Base-by-base conservation (phyloP, 2,329 filamentous ascomycete genomes). In the Alternaria viburni region DNA sequence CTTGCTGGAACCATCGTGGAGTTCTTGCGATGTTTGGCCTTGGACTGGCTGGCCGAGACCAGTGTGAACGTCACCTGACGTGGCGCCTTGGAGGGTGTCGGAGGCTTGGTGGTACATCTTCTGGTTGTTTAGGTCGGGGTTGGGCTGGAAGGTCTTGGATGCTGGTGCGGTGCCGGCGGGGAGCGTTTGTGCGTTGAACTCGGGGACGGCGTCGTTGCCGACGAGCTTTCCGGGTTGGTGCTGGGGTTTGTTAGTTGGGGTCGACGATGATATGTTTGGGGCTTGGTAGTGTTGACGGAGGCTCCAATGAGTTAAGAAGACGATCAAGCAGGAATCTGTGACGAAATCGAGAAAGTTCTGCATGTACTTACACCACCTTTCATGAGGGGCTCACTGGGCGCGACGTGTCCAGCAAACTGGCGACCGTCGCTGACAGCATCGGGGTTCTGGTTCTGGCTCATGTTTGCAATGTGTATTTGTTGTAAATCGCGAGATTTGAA, bases 81-180 rank as follows among this genome's bases (percentile, higher is more conserved):
- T 86, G 4, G 86, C 82, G 26, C 87, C 86, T 30, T 69, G 77
- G 13, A 88, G 73, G 0, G 85, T 86, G 32, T 82, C 79, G 1
- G 74, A 77, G 0, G 86, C 83, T 12, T 78, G 71, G 7, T 84
- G 82, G 60, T 74, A 70, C 59, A 79, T 76, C 8, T 78, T 78
- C 56, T 84, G 82, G 57, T 82, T 82, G 65, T 80, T 80, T 46
- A 80, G 72, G 4, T 81, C 75, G 60, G 79, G 74, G 77, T 85
- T 84, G 26, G 84, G 82, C 11, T 77, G 69, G 80, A 82, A 85
- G 17, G 82, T 82, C 15, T 71, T 76, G 44, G 79, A 75, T 1
- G 79, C 66, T 1, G 91, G 91, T 0, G 91, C 90, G 4, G 87
- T 86, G 62, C 91, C 91, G 0, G 89, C 80, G 0, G 89, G 84